Evolutionary conservation across 2,329 filamentous ascomycete species (phyloP), one percentile per base, ranked within the genome.

Genomic region (Aureobasidium sp.): DNA sequence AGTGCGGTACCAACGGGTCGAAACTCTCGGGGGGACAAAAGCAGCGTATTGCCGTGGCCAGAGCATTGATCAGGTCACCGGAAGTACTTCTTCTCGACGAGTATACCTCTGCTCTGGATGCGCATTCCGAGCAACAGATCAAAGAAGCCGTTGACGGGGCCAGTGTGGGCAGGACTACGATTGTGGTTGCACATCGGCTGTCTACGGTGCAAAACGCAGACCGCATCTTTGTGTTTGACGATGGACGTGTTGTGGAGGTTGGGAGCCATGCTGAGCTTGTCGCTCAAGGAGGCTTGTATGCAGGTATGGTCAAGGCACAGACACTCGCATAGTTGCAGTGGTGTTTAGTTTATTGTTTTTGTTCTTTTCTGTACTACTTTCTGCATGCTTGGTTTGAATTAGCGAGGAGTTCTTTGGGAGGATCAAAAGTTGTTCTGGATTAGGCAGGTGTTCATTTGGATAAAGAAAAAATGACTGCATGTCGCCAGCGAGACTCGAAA

Each of bases 201-300:
- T 86, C 86, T 0, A 93, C 87, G 13, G 84, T 92, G 21, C 88
- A 89, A 71, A 87, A 91, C 65, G 87, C 88, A 1, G 85, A 93
- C 70, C 76, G 85, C n/a, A 92, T 92, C 43, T 90, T 89, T 66
- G 88, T 93, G 0, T 82, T 94, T 50, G 87, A 87, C 11, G 80
- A 85, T 62, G 84, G 86, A 25, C 80, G 71, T 23, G 78, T 88
- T 38, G 74, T 83, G 1, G 84, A 88, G 68, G 73, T 76, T 60
- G 85, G 87, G n/a, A 79, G 79, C 21, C 84, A 88, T 68, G 74
- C 76, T 5, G 82, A 85, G 66, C 72, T 87, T 64, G 73, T 87
- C 15, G 73, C 71, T 21, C 67, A 69, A 37, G 76, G 74, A 42
- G 73, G 73, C 2, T 70, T 78, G 47, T 80, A 79, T 61, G 68